Base-by-base conservation (phyloP, 305 asterid species). In the Petunia hybrid region DNA sequence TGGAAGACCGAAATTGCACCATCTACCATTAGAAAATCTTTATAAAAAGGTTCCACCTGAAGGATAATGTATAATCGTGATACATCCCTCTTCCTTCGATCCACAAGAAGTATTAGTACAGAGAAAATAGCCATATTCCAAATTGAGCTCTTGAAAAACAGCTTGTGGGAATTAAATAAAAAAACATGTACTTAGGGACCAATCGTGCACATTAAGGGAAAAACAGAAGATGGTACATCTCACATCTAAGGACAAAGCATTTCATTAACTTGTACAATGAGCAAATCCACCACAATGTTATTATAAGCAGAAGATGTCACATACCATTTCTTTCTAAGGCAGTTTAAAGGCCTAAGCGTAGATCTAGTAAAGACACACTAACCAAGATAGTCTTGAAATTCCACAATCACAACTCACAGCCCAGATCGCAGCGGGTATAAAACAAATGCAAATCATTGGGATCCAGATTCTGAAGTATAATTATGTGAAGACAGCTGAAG, bases 401-500 rank as follows among this genome's bases (percentile, higher is more conserved):
- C 76, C 56, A 68, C 42, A 16, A 10, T 43, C 59, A 69, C 41
- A 69, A 43, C 59, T 3, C 57, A 8, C 4, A 68, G 0, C 4
- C 4, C 56, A 1, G 8, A 22, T 22, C 31, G 31, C 31, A 22
- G 31, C 31, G 31, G 1, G 56, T 7, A 68, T 68, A 68, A 8
- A 42, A 68, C 41, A 69, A 69, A 69, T 69, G 76, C 10, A 69
- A 8, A 4, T 69, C 59, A 69, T 45, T 43, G 4, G n/a, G 16
- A 43, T 8, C 4, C 40, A 1, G 5, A 16, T 43, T 8, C 57
- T 43, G 0, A 8, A 16, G 35, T 69, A 43, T 69, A 45, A 3
- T 69, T 69, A 69, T 69, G 5, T 4, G 16, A 69, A 69, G 40
- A 69, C 57, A 43, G 38, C 41, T 69, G 59, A 69, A 12, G 56